Percentiles rank a stretch among this genome's conserved stretches.
These are phyloP conservation scores for Zygnema circumcarinatum DNA, from an alignment of 139 green algal species.

Conservation along the genomic window DNA sequence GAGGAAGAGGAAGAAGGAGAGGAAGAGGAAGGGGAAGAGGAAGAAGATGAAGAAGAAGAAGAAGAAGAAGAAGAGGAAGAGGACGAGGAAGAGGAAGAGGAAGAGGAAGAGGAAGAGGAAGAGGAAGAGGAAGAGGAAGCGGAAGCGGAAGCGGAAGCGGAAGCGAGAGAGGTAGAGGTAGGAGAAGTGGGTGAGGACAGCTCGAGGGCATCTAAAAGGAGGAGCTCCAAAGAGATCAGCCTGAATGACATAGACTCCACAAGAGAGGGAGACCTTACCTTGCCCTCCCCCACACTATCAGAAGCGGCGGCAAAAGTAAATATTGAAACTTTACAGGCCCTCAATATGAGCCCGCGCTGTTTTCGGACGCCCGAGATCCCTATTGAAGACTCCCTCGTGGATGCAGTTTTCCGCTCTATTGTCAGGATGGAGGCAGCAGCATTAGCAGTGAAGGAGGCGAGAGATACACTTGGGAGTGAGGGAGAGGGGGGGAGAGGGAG, in stretches of 20 bases:
- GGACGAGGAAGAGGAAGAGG: not conserved
- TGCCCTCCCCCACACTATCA: too few relatives aligned
- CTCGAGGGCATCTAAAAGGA: too few relatives aligned
- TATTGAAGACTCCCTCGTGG: too few relatives aligned
- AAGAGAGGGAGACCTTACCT: too few relatives aligned
- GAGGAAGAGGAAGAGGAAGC: not conserved
- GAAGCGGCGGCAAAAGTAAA: too few relatives aligned
- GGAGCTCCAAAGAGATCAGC: too few relatives aligned
- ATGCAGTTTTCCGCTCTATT: too few relatives aligned
- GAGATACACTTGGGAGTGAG: not conserved
- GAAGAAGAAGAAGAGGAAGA: not conserved
- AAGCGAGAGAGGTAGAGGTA: not conserved
- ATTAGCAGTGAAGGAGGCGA: not conserved
- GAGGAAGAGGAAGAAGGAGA: not conserved
- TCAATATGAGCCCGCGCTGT: too few relatives aligned
- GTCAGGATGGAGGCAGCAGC: not conserved
- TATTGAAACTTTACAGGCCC: too few relatives aligned
- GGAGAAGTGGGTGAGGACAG: not conserved
- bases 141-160: not conserved
- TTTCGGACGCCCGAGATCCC: too few relatives aligned
- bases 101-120: not conserved
- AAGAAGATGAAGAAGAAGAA: slow-evolving; percentile 18
- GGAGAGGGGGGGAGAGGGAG: not conserved
- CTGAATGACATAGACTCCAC: too few relatives aligned
- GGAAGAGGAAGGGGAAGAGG: not conserved